phyloP scores from a whole-genome alignment of 2,329 filamentous ascomycete genomes.

The Phoma sp. region DNA sequence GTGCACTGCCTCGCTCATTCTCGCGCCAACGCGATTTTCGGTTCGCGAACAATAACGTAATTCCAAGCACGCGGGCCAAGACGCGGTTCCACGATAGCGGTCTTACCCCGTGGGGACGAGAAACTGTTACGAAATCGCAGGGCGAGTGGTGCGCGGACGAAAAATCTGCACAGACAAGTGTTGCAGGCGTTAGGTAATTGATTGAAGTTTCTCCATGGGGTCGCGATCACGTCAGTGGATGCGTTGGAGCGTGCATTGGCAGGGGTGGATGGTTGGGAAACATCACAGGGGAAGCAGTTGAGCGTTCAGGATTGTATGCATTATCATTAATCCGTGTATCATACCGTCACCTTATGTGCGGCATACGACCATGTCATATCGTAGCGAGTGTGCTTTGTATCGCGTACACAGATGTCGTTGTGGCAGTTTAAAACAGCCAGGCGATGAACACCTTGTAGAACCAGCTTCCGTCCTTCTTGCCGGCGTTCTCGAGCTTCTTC shows the following conservation, averaged over 20 bases:
- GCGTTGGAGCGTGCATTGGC: not conserved
- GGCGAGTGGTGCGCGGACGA: not conserved
- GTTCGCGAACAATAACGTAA: slow-evolving; percentile 9
- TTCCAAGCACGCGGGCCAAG: slow-evolving; percentile 7
- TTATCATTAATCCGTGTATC: not conserved
- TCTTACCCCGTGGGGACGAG: slow-evolving; percentile 5
- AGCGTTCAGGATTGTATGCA: not conserved
- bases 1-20: not conserved
- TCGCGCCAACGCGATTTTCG: not conserved
- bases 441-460: slow-evolving; percentile 66
- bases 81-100: not conserved
- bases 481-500: slow-evolving; percentile 41
- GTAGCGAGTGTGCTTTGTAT: not conserved
- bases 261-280: not conserved
- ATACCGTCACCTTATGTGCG: not conserved
- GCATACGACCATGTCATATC: not conserved
- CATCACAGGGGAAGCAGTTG: not conserved
- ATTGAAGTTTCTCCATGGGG: slow-evolving; percentile 12
- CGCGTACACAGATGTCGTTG: not conserved
- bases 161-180: not conserved
- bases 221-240: not conserved
- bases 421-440: slow-evolving; percentile 63
- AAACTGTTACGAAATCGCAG: slow-evolving; percentile 11
- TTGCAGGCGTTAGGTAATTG: slow-evolving; percentile 12
- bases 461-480: slow-evolving; percentile 49